Base-by-base conservation (phyloP, 176 grass and related monocot genomes). In the Luzula sylvatica region DNA sequence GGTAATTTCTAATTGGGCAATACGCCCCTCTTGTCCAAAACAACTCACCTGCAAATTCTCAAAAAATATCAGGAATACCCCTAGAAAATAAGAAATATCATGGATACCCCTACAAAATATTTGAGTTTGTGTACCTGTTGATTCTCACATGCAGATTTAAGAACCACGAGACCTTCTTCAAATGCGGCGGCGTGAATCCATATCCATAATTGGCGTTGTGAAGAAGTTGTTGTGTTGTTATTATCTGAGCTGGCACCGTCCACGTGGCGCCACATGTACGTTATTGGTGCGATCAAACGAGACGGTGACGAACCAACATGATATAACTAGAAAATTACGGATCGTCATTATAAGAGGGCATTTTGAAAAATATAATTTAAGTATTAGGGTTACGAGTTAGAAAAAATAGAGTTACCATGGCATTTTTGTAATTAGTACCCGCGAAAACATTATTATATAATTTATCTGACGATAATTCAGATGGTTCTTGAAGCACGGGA, bases 111-210 rank as follows among this genome's bases (percentile, higher is more conserved):
- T 11, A 13, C 8, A 38, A 1, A n/a, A 23, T 16, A 41, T 42
- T 8, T 12, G 7, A 2, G 26, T 24, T 11, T 20, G 44, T 50
- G 8, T 61, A 76, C 73, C 63, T 46, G 58, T 63, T 88, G 88
- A 28, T 50, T 75, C 28, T 86, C 56, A 52, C 83, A 85, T 68
- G 77, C 83, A 60, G 24, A 51, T 76, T 39, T 67, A 60, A 95
- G 62, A 55, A 64, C 57, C 58, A 69, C 7, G 65, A 78, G 52
- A 20, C 76, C 90, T 48, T 88, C 77, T 24, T 76, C 27, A 46
- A 82, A 79, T 18, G 70, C 70, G 75, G 76, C 64, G 56, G 89
- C 69, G 69, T 95, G 83, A 59, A 95, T 76, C 83, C 89, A 95
- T 75, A 93, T 86, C 87, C 81, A 93, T 61, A 93, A 66, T 41